Conservation (phyloP, 2,329 filamentous ascomycete species). For the Phialocephala subalpina region DNA sequence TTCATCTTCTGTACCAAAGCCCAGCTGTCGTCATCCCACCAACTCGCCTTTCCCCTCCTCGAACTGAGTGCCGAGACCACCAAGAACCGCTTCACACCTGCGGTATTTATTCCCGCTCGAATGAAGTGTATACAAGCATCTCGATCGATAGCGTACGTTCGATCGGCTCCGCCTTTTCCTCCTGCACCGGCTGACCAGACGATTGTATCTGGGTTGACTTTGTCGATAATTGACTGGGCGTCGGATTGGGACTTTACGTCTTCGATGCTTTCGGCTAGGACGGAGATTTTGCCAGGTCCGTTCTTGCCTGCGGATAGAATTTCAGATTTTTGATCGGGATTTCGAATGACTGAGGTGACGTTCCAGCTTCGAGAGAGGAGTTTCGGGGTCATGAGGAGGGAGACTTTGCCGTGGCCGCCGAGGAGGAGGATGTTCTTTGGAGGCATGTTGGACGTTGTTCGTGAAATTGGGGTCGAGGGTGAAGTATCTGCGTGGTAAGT, state of each 20-base stretch:
- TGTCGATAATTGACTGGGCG: constrained; percentile 68
- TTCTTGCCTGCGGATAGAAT: constrained; percentile 62
- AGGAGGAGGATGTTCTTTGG: constrained; percentile 56
- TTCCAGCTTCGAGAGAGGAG: constrained; percentile 78
- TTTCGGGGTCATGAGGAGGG: constrained; percentile 77
- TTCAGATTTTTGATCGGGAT: constrained; percentile 69
- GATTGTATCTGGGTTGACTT: constrained; percentile 69
- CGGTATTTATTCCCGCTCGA: constrained; percentile 62
- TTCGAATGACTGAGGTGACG: constrained; percentile 81
- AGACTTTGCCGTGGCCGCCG: constrained; percentile 83
- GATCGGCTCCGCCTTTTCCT: constrained; percentile 63
- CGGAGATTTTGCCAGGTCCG: constrained; percentile 67
- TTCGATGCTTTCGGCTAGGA: constrained; percentile 75
- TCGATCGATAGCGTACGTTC: constrained; percentile 66
- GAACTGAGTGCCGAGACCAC: constrained; percentile 69
- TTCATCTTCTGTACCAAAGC: constrained; percentile 47
- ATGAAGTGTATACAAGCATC: constrained; percentile 71
- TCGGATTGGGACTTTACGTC: constrained; percentile 70
- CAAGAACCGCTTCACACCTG: constrained; percentile 67
- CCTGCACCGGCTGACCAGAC: constrained; percentile 73
- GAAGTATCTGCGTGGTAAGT: neutral
- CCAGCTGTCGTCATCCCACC: constrained; percentile 63
- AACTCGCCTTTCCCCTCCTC: constrained; percentile 58
- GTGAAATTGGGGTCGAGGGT: neutral
- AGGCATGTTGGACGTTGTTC: constrained; percentile 9